Evolutionary conservation across 2,329 filamentous ascomycete genomes (phyloP).

Genomic region (Bipolaris sorokiniana): DNA sequence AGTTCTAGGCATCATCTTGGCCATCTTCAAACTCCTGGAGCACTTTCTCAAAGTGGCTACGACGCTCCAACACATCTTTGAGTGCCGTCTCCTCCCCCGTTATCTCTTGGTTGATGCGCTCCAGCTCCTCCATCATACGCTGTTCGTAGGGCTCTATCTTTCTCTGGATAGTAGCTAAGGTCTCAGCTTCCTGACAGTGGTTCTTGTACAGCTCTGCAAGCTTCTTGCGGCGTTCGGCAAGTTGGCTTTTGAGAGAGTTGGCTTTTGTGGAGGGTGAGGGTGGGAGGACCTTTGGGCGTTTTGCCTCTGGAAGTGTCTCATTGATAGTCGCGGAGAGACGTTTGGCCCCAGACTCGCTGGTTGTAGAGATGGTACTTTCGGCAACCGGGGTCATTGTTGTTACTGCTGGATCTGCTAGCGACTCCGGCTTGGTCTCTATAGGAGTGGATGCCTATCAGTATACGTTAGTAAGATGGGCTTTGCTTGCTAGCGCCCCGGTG

Average conservation of each 20-base stretch:
- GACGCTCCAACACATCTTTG: slow-evolving; percentile 25
- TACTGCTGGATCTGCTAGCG: background rate
- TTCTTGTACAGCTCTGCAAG: slow-evolving; percentile 21
- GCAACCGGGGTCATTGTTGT: background rate
- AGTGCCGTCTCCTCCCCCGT: slow-evolving; percentile 24
- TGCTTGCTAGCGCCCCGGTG: too few species aligned
- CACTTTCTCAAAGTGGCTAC: slow-evolving; percentile 20
- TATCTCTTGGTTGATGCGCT: slow-evolving; percentile 23
- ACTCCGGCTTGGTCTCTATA: background rate
- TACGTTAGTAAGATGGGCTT: background rate
- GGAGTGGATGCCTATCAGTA: background rate
- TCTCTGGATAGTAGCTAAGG: slow-evolving; percentile 23
- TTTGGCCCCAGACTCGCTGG: background rate
- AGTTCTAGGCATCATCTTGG: slow-evolving; percentile 3
- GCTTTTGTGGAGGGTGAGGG: slow-evolving; percentile 3
- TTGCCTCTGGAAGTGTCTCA: too few species aligned
- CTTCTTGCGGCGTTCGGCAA: slow-evolving; percentile 27
- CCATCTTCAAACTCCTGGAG: slow-evolving; percentile 21
- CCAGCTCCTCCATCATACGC: slow-evolving; percentile 30
- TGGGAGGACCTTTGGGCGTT: too few species aligned
- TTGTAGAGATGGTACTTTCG: background rate
- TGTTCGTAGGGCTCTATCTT: slow-evolving; percentile 26
- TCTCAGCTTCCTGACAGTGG: slow-evolving; percentile 22
- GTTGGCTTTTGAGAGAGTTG: slow-evolving; percentile 13
- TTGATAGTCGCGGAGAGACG: too few species aligned